phyloP scores from a whole-genome alignment of 805 yeast species.

The Lipomyces sp. region DNA sequence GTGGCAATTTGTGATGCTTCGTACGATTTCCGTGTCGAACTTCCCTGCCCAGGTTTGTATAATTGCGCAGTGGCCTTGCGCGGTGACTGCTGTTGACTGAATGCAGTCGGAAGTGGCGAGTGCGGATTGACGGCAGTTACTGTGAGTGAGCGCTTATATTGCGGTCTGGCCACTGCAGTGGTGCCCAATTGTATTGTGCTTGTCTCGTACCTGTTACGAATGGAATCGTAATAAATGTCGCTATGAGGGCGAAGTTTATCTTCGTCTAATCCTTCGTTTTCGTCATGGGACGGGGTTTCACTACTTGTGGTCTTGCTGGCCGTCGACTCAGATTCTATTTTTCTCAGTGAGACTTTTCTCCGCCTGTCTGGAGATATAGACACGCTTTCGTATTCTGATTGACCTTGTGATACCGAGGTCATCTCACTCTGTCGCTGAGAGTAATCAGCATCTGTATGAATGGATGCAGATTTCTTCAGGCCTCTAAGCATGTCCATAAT shows the following conservation, averaged over 20 bases:
- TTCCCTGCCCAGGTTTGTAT: background rate
- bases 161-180: constrained; percentile 7
- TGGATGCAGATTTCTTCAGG: constrained; percentile 14
- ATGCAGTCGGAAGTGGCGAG: background rate
- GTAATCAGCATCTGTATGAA: constrained; percentile 25
- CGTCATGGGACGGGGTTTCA: background rate
- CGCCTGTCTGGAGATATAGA: background rate
- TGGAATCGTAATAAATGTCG: constrained; percentile 29
- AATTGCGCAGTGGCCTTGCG: background rate
- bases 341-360: background rate
- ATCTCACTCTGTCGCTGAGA: constrained; percentile 31
- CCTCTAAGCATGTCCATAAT: constrained; percentile 39
- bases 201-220: constrained; percentile 32
- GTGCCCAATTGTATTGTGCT: constrained; percentile 27
- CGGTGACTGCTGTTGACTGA: background rate
- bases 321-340: background rate
- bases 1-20: background rate
- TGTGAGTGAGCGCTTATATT: constrained; percentile 22
- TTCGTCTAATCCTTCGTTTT: constrained; percentile 1
- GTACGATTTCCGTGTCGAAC: background rate
- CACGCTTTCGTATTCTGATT: background rate
- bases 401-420: constrained; percentile 13
- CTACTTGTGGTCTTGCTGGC: background rate
- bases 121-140: constrained; percentile 23
- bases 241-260: constrained; percentile 10